phyloP scores from a whole-genome alignment of 2,329 filamentous ascomycete genomes.

The Xylaria sp. region DNA sequence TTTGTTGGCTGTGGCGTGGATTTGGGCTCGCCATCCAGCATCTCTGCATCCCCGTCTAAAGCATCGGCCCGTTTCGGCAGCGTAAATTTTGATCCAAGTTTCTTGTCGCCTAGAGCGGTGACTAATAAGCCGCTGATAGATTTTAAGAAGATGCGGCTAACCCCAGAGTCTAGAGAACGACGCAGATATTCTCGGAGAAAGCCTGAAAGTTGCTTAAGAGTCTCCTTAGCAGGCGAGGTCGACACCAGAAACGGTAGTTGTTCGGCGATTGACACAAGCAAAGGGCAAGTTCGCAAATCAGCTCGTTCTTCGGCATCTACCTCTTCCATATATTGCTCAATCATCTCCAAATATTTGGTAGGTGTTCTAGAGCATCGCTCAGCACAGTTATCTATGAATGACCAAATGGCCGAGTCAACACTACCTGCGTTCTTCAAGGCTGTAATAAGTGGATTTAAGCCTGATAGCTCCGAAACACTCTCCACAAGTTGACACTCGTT shows the following conservation, averaged over 20 bases:
- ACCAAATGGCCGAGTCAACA: conserved; percentile 61
- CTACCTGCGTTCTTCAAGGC: conserved; percentile 51
- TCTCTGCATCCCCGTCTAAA: conserved; percentile 10
- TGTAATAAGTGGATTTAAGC: conserved; percentile 61
- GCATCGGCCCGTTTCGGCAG: conserved; percentile 38
- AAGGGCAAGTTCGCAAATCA: conserved; percentile 63
- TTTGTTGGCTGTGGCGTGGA: conserved; percentile 11
- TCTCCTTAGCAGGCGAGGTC: conserved; percentile 56
- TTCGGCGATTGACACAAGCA: conserved; percentile 77
- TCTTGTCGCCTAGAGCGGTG: conserved; percentile 51
- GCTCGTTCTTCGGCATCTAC: conserved; percentile 46
- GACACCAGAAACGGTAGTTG: conserved; percentile 78
- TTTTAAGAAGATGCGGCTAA: conserved; percentile 60
- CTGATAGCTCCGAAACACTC: conserved; percentile 52
- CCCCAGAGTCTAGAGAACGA: conserved; percentile 62
- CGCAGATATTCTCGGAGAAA: conserved; percentile 71
- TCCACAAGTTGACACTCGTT: conserved; percentile 75
- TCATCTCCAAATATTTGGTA: conserved; percentile 83
- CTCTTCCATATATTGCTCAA: conserved; percentile 56
- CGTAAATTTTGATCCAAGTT: conserved; percentile 50
- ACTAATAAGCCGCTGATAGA: conserved; percentile 57
- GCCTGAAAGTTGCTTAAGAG: conserved; percentile 61
- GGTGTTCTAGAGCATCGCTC: conserved; percentile 79
- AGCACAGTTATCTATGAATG: conserved; percentile 85
- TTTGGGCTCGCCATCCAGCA: conserved; percentile 15